phyloP scores from a whole-genome alignment of 768 basidiomycete species.

The Amanita rubescens region DNA sequence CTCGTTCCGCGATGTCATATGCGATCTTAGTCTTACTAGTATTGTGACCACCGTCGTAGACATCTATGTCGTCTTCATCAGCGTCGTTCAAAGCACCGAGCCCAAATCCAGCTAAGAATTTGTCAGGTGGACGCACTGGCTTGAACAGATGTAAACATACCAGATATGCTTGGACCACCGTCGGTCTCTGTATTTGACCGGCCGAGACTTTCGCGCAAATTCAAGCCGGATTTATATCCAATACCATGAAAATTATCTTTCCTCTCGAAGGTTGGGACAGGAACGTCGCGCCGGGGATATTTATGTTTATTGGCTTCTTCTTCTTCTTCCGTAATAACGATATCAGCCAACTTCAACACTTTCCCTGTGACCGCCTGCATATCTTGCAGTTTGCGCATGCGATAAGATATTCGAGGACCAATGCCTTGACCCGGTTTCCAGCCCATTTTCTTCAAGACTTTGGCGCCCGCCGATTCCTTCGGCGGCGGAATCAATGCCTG shows the following conservation, averaged over 20 bases:
- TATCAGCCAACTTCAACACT: slow-evolving; percentile 18
- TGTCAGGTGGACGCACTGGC: neutral
- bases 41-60: slow-evolving; percentile 52
- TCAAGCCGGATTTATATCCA: slow-evolving; percentile 65
- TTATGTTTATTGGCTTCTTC: slow-evolving; percentile 83
- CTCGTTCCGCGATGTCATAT: slow-evolving; percentile 56
- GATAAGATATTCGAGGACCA: slow-evolving; percentile 78
- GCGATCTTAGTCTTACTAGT: slow-evolving; percentile 44
- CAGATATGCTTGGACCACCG: slow-evolving; percentile 49
- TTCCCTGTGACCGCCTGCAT: slow-evolving; percentile 33
- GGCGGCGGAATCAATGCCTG: slow-evolving; percentile 65
- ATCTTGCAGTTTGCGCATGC: slow-evolving; percentile 69
- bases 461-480: slow-evolving; percentile 75
- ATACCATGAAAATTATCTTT: slow-evolving; percentile 80
- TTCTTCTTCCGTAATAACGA: slow-evolving; percentile 48
- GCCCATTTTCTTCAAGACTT: slow-evolving; percentile 90
- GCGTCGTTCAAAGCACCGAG: slow-evolving; percentile 88
- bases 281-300: slow-evolving; percentile 78
- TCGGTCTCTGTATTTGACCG: slow-evolving; percentile 16
- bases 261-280: slow-evolving; percentile 48
- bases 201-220: slow-evolving; percentile 54
- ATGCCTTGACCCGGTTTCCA: slow-evolving; percentile 93
- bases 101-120: slow-evolving; percentile 68
- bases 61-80: slow-evolving; percentile 86
- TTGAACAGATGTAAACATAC: slow-evolving; percentile 23